Percentiles rank a stretch among this genome's conserved stretches.
Conservation (phyloP, 495 filamentous ascomycete species). For the Lentithecium fluviatile region DNA sequence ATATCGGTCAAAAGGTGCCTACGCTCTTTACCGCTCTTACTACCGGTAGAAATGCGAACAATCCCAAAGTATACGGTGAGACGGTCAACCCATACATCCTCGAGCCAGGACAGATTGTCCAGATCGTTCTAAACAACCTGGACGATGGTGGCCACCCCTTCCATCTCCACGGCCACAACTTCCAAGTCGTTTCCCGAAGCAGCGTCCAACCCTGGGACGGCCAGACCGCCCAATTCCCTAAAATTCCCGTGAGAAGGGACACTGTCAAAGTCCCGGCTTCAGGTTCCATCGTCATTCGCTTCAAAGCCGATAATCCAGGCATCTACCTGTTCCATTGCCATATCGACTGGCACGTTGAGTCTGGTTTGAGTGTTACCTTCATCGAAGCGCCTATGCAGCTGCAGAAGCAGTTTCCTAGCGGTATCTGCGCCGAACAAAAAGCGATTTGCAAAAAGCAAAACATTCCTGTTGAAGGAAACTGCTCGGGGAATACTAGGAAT, state of each 20-base stretch:
- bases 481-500: constrained; percentile 12
- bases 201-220: constrained; percentile 47
- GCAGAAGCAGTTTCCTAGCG: constrained; percentile 47
- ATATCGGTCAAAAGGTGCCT: constrained; percentile 12
- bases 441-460: constrained; percentile 13
- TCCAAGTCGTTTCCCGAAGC: constrained; percentile 64
- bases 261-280: constrained; percentile 52
- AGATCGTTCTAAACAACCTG: constrained; percentile 63
- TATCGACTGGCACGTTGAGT: constrained; percentile 57
- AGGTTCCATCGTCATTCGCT: constrained; percentile 47
- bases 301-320: constrained; percentile 64
- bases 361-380: constrained; percentile 66
- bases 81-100: constrained; percentile 69
- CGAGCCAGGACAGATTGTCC: constrained; percentile 64
- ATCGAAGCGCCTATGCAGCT: constrained; percentile 67
- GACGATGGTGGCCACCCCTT: constrained; percentile 39
- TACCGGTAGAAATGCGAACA: constrained; percentile 57
- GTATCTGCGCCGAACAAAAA: constrained; percentile 3
- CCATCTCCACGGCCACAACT: constrained; percentile 62
- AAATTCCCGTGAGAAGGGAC: constrained; percentile 56
- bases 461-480: constrained; percentile 15
- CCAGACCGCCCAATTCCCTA: constrained; percentile 41
- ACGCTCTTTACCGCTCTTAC: constrained; percentile 68
- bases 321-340: constrained; percentile 74
- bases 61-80: constrained; percentile 67